These are phyloP conservation scores for Podospora comata DNA, from an alignment of 495 filamentous ascomycete genomes.

Conservation along the genomic window DNA sequence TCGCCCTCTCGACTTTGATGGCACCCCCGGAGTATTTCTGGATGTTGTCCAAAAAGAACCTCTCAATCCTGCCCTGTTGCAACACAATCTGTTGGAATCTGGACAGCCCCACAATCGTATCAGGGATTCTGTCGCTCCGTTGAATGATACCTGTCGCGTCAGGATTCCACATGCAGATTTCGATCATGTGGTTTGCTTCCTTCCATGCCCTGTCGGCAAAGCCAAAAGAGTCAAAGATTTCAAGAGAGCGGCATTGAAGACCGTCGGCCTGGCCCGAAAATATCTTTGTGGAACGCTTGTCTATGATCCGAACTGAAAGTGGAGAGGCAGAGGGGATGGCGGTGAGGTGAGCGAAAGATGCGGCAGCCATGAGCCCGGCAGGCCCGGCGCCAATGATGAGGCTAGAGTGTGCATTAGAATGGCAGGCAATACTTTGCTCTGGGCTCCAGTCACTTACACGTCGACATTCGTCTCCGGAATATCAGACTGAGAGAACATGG, in stretches of 20 bases:
- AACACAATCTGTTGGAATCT: conserved; percentile 54
- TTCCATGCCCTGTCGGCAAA: conserved; percentile 59
- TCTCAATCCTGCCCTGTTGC: conserved; percentile 56
- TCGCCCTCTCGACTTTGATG: conserved; percentile 52
- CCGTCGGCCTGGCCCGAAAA: conserved; percentile 31
- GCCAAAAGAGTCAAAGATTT: conserved; percentile 66
- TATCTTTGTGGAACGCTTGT: conserved; percentile 49
- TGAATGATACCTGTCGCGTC: conserved; percentile 51
- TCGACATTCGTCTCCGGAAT: conserved; percentile 4
- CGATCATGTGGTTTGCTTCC: conserved; percentile 55
- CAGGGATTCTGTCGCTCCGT: conserved; percentile 50
- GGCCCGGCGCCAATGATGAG: conserved; percentile 67
- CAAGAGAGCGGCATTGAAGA: conserved; percentile 49
- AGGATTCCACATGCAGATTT: conserved; percentile 47
- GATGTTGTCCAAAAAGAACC: conserved; percentile 54
- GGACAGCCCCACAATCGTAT: conserved; percentile 50
- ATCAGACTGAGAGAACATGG: background rate
- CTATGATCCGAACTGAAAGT: conserved; percentile 51
- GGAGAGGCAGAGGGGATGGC: conserved; percentile 37
- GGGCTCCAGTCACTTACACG: background rate
- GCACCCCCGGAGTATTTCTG: conserved; percentile 36
- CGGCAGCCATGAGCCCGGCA: conserved; percentile 57
- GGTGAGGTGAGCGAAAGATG: conserved; percentile 60
- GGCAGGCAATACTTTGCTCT: background rate
- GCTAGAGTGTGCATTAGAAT: conserved; percentile 2